These are phyloP conservation scores for Neofusicoccum parvum DNA, from an alignment of 2,329 filamentous ascomycete species.

Conservation along the genomic window DNA sequence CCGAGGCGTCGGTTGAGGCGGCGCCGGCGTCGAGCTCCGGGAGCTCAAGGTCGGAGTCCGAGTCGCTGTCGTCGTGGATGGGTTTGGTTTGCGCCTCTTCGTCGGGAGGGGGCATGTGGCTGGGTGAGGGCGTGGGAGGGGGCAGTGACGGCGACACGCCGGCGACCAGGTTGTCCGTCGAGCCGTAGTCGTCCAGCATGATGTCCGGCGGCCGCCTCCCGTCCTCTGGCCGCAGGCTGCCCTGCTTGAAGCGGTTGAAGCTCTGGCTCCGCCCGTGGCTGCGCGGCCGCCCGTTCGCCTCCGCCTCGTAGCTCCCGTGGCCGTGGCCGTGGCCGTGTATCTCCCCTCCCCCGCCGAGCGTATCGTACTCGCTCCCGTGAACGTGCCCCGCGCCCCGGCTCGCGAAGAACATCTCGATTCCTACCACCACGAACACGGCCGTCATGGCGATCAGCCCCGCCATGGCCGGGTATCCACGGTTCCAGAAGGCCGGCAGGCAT, in stretches of 20 bases:
- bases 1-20: conserved; percentile 33
- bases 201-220: conserved; percentile 34
- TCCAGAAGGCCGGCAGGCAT: conserved; percentile 44
- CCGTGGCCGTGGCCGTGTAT: conserved; percentile 7
- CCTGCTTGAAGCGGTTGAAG: conserved; percentile 33
- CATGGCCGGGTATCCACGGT: conserved; percentile 42
- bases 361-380: conserved; percentile 57
- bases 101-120: neutral
- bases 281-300: conserved; percentile 24
- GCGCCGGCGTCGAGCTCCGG: conserved; percentile 35
- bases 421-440: conserved; percentile 65
- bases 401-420: conserved; percentile 86
- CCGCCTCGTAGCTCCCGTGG: conserved; percentile 5
- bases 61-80: conserved; percentile 30
- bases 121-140: conserved; percentile 25
- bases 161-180: conserved; percentile 37
- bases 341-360: conserved; percentile 32
- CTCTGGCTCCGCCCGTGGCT: conserved; percentile 35
- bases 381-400: conserved; percentile 65
- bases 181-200: conserved; percentile 32
- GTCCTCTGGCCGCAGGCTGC: neutral
- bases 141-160: conserved; percentile 33
- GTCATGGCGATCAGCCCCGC: conserved; percentile 43
- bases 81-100: conserved; percentile 10
- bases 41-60: conserved; percentile 33